Evolutionary conservation across 305 asterid genomes (phyloP).

Genomic region (Solanum hybrid): DNA sequence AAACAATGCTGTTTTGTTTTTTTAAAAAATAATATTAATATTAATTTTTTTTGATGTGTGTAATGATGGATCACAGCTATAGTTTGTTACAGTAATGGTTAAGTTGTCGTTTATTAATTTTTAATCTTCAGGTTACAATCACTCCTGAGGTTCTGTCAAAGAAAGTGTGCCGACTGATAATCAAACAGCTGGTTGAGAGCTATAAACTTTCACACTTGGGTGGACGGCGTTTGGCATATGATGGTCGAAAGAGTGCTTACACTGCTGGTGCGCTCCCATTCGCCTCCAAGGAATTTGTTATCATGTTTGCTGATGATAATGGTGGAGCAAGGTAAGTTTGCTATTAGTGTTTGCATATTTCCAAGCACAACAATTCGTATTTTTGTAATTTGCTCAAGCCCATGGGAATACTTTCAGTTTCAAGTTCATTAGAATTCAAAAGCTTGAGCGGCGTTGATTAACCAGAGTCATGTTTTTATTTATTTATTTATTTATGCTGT

Average conservation of each 20-base stretch:
- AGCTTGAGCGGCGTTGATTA: neutral
- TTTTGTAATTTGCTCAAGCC: neutral
- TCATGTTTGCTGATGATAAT: constrained; percentile 28
- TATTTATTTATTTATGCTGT: neutral
- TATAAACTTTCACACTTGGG: constrained; percentile 38
- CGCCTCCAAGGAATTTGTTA: constrained; percentile 46
- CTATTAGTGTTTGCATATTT: neutral
- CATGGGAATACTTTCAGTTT: neutral
- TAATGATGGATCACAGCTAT: neutral
- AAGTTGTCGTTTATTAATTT: neutral
- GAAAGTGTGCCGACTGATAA: constrained; percentile 34
- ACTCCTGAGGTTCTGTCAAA: constrained; percentile 61
- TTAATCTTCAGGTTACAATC: constrained; percentile 38
- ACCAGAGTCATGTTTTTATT: neutral
- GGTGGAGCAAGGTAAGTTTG: constrained; percentile 24
- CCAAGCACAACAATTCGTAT: neutral
- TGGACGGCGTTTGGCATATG: constrained; percentile 38
- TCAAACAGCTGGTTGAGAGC: constrained; percentile 15
- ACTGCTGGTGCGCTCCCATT: constrained; percentile 69
- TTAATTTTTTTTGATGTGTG: neutral
- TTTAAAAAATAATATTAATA: neutral
- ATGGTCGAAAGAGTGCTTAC: constrained; percentile 66
- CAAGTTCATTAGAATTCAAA: neutral
- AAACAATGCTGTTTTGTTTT: neutral
- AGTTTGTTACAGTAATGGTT: neutral